These are phyloP conservation scores for Picea sitchensis DNA, from an alignment of 75 land plant species.

Conservation along the genomic window DNA sequence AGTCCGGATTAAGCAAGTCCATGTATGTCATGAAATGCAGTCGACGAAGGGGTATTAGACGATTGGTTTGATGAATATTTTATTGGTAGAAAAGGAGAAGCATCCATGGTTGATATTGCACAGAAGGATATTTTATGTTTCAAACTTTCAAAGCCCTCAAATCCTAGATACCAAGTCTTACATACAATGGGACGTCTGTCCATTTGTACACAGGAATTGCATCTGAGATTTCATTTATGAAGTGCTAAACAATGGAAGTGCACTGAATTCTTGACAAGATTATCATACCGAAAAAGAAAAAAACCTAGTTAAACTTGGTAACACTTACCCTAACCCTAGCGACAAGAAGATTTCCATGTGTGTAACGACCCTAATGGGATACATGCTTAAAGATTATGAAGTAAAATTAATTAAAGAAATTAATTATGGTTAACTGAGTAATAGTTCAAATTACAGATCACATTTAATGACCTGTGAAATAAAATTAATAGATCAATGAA, in stretches of 20 bases:
- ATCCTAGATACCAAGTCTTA: background rate
- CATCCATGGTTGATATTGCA: background rate
- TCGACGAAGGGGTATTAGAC: background rate
- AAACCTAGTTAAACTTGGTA: too few species aligned
- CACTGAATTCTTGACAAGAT: background rate
- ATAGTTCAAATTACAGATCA: too few species aligned
- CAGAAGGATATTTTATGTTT: background rate
- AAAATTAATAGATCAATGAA: too few species aligned
- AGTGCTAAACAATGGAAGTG: background rate
- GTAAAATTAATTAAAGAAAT: too few species aligned
- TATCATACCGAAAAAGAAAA: too few species aligned
- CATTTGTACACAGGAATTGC: background rate
- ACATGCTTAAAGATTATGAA: too few species aligned
- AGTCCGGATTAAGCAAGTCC: too few species aligned
- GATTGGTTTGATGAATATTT: background rate
- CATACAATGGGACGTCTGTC: background rate
- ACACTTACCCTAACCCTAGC: too few species aligned
- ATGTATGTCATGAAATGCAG: background rate
- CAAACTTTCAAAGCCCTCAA: conserved; percentile 11
- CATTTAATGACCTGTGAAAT: too few species aligned
- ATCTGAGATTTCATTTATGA: background rate
- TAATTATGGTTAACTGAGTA: too few species aligned
- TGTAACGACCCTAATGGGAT: too few species aligned
- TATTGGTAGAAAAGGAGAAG: background rate
- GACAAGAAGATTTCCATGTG: too few species aligned